Evolutionary conservation across 495 filamentous ascomycete species (phyloP), one percentile per base, ranked within the genome.

Genomic region (Bacidia gigantensis): DNA sequence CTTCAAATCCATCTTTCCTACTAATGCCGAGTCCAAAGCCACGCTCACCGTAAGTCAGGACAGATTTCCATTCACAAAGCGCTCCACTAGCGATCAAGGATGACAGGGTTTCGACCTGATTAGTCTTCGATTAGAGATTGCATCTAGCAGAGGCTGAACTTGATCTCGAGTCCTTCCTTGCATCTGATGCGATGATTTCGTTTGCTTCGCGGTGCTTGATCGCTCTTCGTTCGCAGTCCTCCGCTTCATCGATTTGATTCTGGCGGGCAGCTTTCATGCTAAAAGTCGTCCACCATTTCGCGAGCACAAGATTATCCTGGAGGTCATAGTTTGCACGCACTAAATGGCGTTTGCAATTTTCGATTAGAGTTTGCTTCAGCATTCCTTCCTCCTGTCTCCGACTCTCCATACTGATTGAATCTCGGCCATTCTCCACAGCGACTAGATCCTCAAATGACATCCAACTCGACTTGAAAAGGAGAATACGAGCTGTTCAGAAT

Each of bases 371-470:
- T 44, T 44, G 7, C 41, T 18, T 44, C 14, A 17, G 20, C 7
- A 44, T 5, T 22, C 20, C 7, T 17, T n/a, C 40, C 41, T 58
- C 46, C 21, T 40, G 9, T 35, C 54, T 41, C 23, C 56, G 46
- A 18, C 20, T 46, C 14, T 46, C 48, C 1, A 17, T 9, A 35
- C 50, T 32, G 5, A 58, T 49, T 52, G 51, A 50, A 12, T 45
- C 41, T 18, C 47, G 23, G 26, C 29, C 43, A 20, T 46, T 26
- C 11, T 58, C 51, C 5, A 54, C 46, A 20, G 51, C 51, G 1
- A 58, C 40, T 23, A 58, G 20, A 26, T 58, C 56, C 39, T 58
- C 52, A 24, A 58, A 58, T 14, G 56, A 51, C 14, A 3, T 58
- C 17, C 3, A 3, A 11, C 42, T 55, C 56, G 3, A 55, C 3